These are phyloP conservation scores for Komagataella pseudopastoris DNA, from an alignment of 805 yeast species.

Conservation along the genomic window DNA sequence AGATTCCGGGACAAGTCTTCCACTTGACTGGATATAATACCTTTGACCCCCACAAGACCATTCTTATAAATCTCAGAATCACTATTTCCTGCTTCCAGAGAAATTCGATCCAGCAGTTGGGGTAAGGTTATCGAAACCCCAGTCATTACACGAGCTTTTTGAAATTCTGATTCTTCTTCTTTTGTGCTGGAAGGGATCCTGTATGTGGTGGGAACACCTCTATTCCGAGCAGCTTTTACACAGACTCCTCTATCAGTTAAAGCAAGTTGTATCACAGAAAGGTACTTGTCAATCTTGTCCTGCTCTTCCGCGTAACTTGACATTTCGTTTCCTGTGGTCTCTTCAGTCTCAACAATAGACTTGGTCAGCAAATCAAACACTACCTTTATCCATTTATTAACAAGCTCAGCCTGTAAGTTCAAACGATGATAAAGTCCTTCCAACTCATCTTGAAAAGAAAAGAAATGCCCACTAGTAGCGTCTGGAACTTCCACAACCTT, in stretches of 20 bases:
- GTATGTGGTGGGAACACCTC: constrained; percentile 1
- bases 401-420: constrained; percentile 33
- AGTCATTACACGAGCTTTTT: not conserved
- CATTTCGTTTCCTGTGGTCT: constrained; percentile 61
- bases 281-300: constrained; percentile 47
- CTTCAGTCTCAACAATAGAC: constrained; percentile 17
- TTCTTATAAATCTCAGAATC: not conserved
- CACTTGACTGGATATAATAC: constrained; percentile 16
- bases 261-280: constrained; percentile 37
- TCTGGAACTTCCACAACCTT: not conserved
- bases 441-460: not conserved
- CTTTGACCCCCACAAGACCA: not conserved
- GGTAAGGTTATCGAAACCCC: not conserved
- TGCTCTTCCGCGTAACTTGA: constrained; percentile 62
- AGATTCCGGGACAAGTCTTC: constrained; percentile 30
- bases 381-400: constrained; percentile 41
- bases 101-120: not conserved
- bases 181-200: constrained; percentile 7
- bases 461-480: not conserved
- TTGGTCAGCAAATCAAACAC: constrained; percentile 30
- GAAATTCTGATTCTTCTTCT: constrained; percentile 1
- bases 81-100: not conserved
- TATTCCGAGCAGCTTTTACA: constrained; percentile 16
- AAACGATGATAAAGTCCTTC: not conserved
- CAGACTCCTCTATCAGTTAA: constrained; percentile 29